Conservation (phyloP, 805 yeast species). For the Zygosaccharomyces rouxii region DNA sequence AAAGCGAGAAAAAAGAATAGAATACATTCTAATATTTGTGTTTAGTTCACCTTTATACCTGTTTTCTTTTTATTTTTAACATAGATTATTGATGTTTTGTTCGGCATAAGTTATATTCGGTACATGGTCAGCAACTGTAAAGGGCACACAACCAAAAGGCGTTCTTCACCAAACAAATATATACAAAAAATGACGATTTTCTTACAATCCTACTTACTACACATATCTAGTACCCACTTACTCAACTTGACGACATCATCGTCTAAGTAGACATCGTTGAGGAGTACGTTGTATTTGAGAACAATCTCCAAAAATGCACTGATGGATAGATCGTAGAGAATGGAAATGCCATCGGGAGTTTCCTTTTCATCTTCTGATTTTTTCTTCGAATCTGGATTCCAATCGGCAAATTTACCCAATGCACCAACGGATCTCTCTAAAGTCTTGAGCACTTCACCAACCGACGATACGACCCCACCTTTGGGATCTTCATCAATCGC, state of each 20-base stretch:
- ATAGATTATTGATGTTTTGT: not conserved
- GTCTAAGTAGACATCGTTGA: conserved; percentile 60
- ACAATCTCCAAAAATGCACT: conserved; percentile 62
- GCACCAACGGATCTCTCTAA: conserved; percentile 58
- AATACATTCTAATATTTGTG: not conserved
- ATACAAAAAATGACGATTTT: not conserved
- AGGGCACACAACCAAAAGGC: too few relatives aligned
- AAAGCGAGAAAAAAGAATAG: not conserved
- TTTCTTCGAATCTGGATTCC: conserved; percentile 21
- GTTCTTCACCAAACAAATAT: not conserved
- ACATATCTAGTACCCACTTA: conserved; percentile 63
- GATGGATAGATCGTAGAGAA: conserved; percentile 61
- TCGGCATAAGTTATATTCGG: not conserved
- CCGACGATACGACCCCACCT: conserved; percentile 47
- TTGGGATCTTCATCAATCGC: conserved; percentile 63
- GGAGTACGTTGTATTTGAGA: conserved; percentile 54
- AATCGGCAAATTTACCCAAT: conserved; percentile 43
- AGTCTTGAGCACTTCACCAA: conserved; percentile 55
- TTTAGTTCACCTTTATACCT: not conserved
- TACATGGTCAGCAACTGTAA: too few relatives aligned
- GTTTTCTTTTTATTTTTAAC: not conserved
- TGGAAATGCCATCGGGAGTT: conserved; percentile 42
- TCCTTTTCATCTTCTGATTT: conserved; percentile 15
- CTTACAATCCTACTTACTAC: conserved; percentile 14
- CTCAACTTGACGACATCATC: conserved; percentile 64